Base-by-base conservation (phyloP, 1,139 yeast species). In the Taphrina wiesneri region DNA sequence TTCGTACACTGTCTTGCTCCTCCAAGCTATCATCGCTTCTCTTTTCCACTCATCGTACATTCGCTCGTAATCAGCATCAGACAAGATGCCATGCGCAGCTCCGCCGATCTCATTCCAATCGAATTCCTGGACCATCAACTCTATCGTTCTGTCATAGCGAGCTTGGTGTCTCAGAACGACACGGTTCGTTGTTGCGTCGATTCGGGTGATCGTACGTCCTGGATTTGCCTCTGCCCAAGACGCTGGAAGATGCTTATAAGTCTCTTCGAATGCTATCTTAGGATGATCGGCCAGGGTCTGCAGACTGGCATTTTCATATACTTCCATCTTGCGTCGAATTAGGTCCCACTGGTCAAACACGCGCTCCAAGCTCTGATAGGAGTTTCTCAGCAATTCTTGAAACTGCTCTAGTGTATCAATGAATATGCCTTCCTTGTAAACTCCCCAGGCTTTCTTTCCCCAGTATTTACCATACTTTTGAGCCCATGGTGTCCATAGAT, bases 271-370 rank as follows among this genome's bases (percentile, higher is more conserved):
- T 11, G 34, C 34, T 11, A 30, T 11, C 11, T 11, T 30, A 30
- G 34, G 34, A 30, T 30, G 34, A 11, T 30, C 34, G 6, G 34
- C 34, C 6, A 30, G 34, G 34, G 6, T 6, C 11, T 30, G 34
- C 34, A 30, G 34, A 30, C 34, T 30, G 9, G 11, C 34, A 6
- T 30, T 6, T 30, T 30, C 34, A 11, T 30, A 30, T 9, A 15
- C 17, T n/a, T 36, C 19, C 41, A 21, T 13, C 56, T 51, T 51
- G 41, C 56, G 56, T 3, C 30, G 23, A 13, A 51, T 6, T 21
- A 51, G 56, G n/a, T 51, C 39, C 56, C 56, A 51, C 23, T 36
- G 34, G 25, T 51, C 39, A 9, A 51, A 36, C 39, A 51, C 23
- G 13, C 13, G 15, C 19, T 28, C 41, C 25, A 51, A 17, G n/a